A percentile compares a stretch with the other conserved stretches of the same genome.
Evolutionary conservation across 2,329 filamentous ascomycete genomes (phyloP).

Genomic region (Fusarium praegraminearum): DNA sequence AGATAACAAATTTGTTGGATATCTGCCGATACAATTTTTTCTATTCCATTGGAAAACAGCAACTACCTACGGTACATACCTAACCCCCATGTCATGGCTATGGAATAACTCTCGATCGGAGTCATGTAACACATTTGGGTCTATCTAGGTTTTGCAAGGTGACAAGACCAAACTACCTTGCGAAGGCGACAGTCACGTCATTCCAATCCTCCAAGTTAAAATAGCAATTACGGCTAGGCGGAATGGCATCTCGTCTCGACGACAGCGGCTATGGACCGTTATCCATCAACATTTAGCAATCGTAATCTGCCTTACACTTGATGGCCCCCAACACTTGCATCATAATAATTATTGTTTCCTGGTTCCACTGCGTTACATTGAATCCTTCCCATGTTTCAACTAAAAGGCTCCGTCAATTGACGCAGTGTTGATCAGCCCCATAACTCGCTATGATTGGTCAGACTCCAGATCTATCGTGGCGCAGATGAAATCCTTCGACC

Average conservation of each 20-base stretch:
- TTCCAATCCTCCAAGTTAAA: background rate
- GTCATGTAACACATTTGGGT: background rate
- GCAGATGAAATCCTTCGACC: constrained; percentile 2
- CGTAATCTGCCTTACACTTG: background rate
- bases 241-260: background rate
- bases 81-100: too few relatives aligned
- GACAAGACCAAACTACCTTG: background rate
- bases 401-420: background rate
- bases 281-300: background rate
- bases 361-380: background rate
- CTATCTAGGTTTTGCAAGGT: too few relatives aligned
- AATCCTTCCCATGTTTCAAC: background rate
- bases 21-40: too few relatives aligned
- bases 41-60: too few relatives aligned
- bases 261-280: background rate
- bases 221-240: too few relatives aligned
- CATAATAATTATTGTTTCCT: background rate
- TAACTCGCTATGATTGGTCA: background rate
- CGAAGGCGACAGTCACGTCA: too few relatives aligned
- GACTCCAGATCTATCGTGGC: background rate
- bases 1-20: background rate
- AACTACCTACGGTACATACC: too few relatives aligned
- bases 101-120: background rate
- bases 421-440: background rate
- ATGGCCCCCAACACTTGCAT: background rate